phyloP scores from a whole-genome alignment of 2,329 filamentous ascomycete genomes.

The Hypoxylon sp. region DNA sequence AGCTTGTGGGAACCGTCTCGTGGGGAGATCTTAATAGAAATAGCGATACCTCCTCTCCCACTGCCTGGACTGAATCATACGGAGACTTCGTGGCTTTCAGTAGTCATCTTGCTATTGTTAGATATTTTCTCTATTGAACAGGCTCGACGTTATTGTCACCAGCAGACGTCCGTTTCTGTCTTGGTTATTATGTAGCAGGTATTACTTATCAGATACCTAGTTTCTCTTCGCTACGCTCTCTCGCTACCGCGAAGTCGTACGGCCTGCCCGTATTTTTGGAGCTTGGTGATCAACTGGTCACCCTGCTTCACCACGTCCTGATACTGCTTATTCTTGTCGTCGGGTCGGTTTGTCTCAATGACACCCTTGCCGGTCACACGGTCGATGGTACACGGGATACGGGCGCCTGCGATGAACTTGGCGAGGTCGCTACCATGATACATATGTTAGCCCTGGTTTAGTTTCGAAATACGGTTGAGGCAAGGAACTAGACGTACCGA shows the following conservation, averaged over 20 bases:
- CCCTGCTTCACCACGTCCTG: constrained; percentile 97
- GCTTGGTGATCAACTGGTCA: constrained; percentile 96
- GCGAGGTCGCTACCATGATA: constrained; percentile 78
- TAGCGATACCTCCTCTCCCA: not conserved
- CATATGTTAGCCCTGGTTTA: not conserved
- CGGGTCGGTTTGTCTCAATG: constrained; percentile 96
- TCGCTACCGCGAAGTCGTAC: constrained; percentile 95
- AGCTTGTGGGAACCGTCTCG: not conserved
- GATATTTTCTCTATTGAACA: constrained; percentile 39
- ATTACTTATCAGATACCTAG: not conserved
- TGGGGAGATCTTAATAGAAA: not conserved
- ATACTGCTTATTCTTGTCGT: constrained; percentile 99
- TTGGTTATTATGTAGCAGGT: not conserved
- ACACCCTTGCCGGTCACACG: constrained; percentile 95
- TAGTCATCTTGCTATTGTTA: constrained; percentile 42
- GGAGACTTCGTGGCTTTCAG: not conserved
- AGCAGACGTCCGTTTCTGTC: not conserved
- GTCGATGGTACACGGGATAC: constrained; percentile 97
- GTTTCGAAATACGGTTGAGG: not conserved
- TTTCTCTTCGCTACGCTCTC: constrained; percentile 71
- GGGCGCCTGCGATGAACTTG: constrained; percentile 94
- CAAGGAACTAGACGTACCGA: constrained; percentile 68
- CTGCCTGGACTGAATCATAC: not conserved
- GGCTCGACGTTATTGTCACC: not conserved
- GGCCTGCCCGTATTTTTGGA: constrained; percentile 98